A percentile compares a stretch with the other conserved stretches of the same genome.
phyloP scores from a whole-genome alignment of 1,139 yeast species.

The Saccharomyces hybrid region DNA sequence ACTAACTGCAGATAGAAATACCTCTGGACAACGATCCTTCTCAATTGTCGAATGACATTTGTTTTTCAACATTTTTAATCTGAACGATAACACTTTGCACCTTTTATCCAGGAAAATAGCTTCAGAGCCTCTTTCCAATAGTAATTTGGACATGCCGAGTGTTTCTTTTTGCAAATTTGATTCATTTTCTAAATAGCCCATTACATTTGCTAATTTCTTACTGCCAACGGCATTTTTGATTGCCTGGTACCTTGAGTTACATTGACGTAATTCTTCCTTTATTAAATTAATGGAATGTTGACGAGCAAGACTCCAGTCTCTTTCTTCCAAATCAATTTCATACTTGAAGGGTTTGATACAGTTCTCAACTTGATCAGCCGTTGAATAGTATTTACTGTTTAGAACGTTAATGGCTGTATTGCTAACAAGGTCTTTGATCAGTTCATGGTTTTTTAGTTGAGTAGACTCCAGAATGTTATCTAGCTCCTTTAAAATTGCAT shows the following conservation, averaged over 20 bases:
- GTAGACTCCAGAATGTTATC: constrained; percentile 55
- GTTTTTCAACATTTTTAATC: constrained; percentile 69
- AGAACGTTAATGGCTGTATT: constrained; percentile 82
- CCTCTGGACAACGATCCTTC: constrained; percentile 89
- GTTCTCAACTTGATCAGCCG: constrained; percentile 97
- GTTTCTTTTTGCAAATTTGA: constrained; percentile 48
- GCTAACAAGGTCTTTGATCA: constrained; percentile 70
- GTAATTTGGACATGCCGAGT: constrained; percentile 64
- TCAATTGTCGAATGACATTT: constrained; percentile 72
- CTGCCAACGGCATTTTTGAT: constrained; percentile 73
- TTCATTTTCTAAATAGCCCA: constrained; percentile 57
- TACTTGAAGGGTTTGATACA: constrained; percentile 96
- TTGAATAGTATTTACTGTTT: constrained; percentile 71
- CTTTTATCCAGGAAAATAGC: constrained; percentile 80
- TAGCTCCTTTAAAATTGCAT: constrained; percentile 70
- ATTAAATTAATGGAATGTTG: constrained; percentile 68
- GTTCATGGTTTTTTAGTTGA: constrained; percentile 72
- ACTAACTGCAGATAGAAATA: constrained; percentile 85
- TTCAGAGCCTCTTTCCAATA: constrained; percentile 70
- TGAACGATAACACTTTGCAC: constrained; percentile 59
- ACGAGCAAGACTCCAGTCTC: constrained; percentile 83
- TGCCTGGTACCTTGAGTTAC: constrained; percentile 56
- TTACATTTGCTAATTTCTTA: constrained; percentile 73
- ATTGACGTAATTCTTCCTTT: constrained; percentile 80
- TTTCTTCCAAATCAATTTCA: constrained; percentile 90